A percentile compares a stretch with the other conserved stretches of the same genome.
phyloP scores from a whole-genome alignment of 73 alveolate genomes.

The Paramecium octaurelia region DNA sequence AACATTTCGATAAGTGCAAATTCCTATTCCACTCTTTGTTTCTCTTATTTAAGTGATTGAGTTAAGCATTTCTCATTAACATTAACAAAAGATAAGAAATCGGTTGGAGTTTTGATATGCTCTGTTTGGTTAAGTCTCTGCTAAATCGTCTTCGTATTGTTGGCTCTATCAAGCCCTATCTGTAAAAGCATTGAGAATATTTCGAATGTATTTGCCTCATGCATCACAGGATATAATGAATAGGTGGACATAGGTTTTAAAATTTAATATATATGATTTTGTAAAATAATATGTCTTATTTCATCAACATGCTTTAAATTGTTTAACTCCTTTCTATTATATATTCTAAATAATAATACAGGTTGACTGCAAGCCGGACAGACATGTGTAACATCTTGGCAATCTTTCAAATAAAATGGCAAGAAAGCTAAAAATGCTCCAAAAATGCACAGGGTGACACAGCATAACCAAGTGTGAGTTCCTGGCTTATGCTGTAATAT shows the following conservation, averaged over 20 bases:
- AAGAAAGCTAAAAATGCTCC: constrained; percentile 19
- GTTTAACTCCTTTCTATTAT: background rate
- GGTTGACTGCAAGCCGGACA: background rate
- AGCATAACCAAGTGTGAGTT: constrained; percentile 8
- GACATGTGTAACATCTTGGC: background rate
- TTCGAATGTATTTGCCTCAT: constrained; percentile 25
- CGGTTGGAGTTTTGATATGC: background rate
- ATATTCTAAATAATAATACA: background rate
- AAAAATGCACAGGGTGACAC: background rate
- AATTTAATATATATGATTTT: background rate
- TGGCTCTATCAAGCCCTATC: background rate
- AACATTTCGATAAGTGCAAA: background rate
- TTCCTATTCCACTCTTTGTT: constrained; percentile 1
- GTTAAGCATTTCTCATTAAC: background rate
- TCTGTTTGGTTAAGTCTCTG: background rate
- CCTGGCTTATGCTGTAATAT: background rate
- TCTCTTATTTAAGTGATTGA: background rate
- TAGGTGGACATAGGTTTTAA: background rate
- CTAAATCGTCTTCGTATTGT: background rate
- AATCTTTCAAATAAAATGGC: constrained; percentile 24
- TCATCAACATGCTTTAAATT: constrained; percentile 24
- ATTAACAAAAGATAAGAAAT: constrained; percentile 6
- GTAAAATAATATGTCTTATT: background rate
- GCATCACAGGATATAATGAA: background rate
- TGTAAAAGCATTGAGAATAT: background rate